Conservation (phyloP, 1,284 basidiomycete genomes). For the Boletellus sp. region DNA sequence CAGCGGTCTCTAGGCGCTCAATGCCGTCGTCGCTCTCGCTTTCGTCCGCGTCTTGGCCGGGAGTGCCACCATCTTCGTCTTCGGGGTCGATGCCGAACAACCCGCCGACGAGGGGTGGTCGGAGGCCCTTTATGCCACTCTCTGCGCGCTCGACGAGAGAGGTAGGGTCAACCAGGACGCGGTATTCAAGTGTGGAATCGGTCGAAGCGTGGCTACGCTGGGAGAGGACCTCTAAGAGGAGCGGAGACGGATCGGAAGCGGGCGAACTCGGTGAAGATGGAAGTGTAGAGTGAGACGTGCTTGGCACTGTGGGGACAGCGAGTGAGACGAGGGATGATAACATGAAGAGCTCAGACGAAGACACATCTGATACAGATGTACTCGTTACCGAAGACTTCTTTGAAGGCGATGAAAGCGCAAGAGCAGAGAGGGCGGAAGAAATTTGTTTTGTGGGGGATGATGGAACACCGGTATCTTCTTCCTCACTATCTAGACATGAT, state of each 20-base stretch:
- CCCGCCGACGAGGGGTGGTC: slow-evolving; percentile 46
- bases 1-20: slow-evolving; percentile 40
- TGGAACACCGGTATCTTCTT: not conserved
- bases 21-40: slow-evolving; percentile 34
- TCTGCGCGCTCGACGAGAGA: slow-evolving; percentile 61
- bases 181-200: slow-evolving; percentile 66
- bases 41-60: slow-evolving; percentile 29
- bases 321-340: slow-evolving; percentile 22
- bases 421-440: slow-evolving; percentile 12
- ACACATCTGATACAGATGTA: slow-evolving; percentile 2
- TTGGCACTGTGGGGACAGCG: not conserved
- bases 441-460: slow-evolving; percentile 21
- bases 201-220: slow-evolving; percentile 59
- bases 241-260: slow-evolving; percentile 14
- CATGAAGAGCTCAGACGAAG: slow-evolving; percentile 12
- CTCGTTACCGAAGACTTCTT: slow-evolving; percentile 6
- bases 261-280: not conserved
- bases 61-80: slow-evolving; percentile 36
- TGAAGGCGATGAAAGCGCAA: slow-evolving; percentile 18
- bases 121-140: slow-evolving; percentile 59
- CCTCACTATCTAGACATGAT: slow-evolving; percentile 37
- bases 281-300: slow-evolving; percentile 1
- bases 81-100: slow-evolving; percentile 44
- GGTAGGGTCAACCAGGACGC: slow-evolving; percentile 64
- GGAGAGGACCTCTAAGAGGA: slow-evolving; percentile 46